Percentiles rank a stretch among this genome's conserved stretches.
Evolutionary conservation across 192 early-diverging fungal genomes (phyloP).

Genomic region (Oehlia diaphana): DNA sequence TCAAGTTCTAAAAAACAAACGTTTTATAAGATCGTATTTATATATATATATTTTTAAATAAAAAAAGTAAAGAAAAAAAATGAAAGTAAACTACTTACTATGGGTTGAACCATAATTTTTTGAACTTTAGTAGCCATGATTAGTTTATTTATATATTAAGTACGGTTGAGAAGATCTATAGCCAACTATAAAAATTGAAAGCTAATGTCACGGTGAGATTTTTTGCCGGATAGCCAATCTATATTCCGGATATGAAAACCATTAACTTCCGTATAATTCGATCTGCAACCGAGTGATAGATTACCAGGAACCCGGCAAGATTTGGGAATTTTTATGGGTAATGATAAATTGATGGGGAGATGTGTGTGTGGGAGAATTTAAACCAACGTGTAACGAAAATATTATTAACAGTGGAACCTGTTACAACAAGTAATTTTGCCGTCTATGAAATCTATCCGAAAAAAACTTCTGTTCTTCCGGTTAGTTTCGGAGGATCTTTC

Average conservation of each 20-base stretch:
- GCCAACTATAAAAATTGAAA: too few species aligned
- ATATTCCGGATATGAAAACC: too few species aligned
- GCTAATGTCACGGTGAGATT: too few species aligned
- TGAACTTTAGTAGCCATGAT: conserved; percentile 70
- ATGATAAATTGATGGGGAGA: background rate
- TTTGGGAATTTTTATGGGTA: background rate
- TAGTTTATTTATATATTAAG: background rate
- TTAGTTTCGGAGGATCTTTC: conserved; percentile 14
- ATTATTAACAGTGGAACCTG: background rate
- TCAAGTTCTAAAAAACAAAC: conserved; percentile 70
- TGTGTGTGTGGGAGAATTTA: background rate
- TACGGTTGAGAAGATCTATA: too few species aligned
- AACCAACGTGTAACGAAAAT: background rate
- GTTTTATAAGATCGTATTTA: background rate
- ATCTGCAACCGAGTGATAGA: too few species aligned
- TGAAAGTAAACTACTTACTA: conserved; percentile 44
- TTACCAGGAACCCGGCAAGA: background rate
- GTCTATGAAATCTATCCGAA: background rate
- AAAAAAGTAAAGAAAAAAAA: background rate
- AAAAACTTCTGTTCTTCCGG: conserved; percentile 6
- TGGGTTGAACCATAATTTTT: conserved; percentile 82
- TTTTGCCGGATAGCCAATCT: too few species aligned
- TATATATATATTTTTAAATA: background rate
- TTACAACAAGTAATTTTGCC: background rate
- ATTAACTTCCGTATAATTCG: background rate